Conservation (phyloP, 1,284 basidiomycete species). For the Rhodotorula sp. region DNA sequence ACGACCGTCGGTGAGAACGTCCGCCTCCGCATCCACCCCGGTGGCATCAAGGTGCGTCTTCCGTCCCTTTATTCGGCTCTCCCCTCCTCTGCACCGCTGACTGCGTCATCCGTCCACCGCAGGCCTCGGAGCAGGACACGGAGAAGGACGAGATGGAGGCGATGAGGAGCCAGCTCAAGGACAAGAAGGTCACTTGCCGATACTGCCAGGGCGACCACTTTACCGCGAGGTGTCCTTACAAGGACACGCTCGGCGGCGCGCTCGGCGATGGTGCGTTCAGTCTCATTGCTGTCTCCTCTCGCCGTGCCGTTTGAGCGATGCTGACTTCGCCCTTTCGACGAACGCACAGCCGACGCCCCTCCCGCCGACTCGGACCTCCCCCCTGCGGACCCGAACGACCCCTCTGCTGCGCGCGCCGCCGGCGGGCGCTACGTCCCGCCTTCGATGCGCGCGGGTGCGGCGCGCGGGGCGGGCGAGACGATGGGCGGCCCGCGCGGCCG, state of each 20-base stretch:
- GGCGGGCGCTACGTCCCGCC: conserved; percentile 91
- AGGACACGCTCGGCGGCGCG: conserved; percentile 72
- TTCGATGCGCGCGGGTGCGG: conserved; percentile 73
- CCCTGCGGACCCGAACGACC: conserved; percentile 31
- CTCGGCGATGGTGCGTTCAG: conserved; percentile 57
- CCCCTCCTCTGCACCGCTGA: not conserved
- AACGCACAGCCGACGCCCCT: not conserved
- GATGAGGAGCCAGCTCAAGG: conserved; percentile 67
- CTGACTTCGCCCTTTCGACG: not conserved
- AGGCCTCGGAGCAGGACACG: conserved; percentile 3
- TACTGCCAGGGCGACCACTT: conserved; percentile 97
- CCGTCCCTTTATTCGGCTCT: not conserved
- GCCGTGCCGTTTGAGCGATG: not conserved
- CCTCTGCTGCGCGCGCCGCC: conserved; percentile 47
- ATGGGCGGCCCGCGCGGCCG: conserved; percentile 61
- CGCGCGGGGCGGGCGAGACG: conserved; percentile 70
- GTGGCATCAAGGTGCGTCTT: conserved; percentile 67
- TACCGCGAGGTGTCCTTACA: conserved; percentile 98
- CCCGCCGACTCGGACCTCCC: conserved; percentile 17
- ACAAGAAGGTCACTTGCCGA: conserved; percentile 86
- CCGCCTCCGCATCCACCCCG: conserved; percentile 76
- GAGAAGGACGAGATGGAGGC: conserved; percentile 65
- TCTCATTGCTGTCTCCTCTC: not conserved
- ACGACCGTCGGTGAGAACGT: conserved; percentile 96
- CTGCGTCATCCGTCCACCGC: not conserved